phyloP scores from a whole-genome alignment of 2,329 filamentous ascomycete genomes.

The Claviceps humidiphila region DNA sequence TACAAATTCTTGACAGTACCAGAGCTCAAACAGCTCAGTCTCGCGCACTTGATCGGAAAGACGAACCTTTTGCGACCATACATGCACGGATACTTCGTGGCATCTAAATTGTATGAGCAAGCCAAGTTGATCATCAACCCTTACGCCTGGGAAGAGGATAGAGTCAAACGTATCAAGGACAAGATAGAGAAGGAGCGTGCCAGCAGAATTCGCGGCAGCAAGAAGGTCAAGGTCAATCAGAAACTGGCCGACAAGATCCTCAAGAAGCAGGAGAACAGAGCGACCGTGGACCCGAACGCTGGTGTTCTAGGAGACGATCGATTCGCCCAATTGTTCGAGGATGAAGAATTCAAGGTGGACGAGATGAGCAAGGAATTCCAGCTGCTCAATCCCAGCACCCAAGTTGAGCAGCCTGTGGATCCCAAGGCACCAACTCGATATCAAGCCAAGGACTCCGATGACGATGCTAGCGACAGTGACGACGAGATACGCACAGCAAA shows the following conservation, averaged over 20 bases:
- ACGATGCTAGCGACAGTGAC: slow-evolving; percentile 30
- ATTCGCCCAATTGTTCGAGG: slow-evolving; percentile 81
- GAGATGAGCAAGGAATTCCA: slow-evolving; percentile 80
- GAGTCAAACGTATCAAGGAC: slow-evolving; percentile 79
- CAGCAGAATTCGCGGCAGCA: slow-evolving; percentile 81
- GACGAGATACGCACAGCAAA: slow-evolving; percentile 12
- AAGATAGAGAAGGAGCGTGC: slow-evolving; percentile 97
- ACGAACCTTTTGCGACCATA: slow-evolving; percentile 85
- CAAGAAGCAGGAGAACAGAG: slow-evolving; percentile 49
- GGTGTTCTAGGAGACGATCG: slow-evolving; percentile 71
- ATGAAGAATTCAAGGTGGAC: slow-evolving; percentile 85
- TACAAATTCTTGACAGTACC: slow-evolving; percentile 93
- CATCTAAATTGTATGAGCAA: slow-evolving; percentile 89
- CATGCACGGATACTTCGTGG: slow-evolving; percentile 98
- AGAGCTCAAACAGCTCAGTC: slow-evolving; percentile 71
- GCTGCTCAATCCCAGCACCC: slow-evolving; percentile 76
- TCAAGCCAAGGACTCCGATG: slow-evolving; percentile 28
- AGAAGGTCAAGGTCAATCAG: slow-evolving; percentile 96
- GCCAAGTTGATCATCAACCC: slow-evolving; percentile 86
- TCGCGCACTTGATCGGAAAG: slow-evolving; percentile 81
- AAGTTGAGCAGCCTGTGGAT: slow-evolving; percentile 23
- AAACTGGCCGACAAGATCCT: slow-evolving; percentile 62
- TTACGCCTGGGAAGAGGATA: slow-evolving; percentile 84
- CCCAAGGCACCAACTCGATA: slow-evolving; percentile 24
- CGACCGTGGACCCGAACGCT: slow-evolving; percentile 42